Evolutionary conservation across 345 rosid genomes (phyloP), one percentile per base, ranked within the genome.

Genomic region (Dipteronia sinensis): DNA sequence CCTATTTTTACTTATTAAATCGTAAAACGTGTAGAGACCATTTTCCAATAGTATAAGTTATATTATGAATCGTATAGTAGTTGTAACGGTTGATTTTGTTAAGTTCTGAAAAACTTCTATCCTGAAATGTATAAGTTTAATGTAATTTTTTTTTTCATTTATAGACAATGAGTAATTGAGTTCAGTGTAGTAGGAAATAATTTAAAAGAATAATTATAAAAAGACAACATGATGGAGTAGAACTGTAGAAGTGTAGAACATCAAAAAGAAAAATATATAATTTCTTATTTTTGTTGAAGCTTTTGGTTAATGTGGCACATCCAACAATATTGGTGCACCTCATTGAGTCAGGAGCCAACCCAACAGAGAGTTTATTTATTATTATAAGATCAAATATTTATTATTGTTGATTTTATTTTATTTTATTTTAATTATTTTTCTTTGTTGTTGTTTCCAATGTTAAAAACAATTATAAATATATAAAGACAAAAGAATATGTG

Each of bases 251-350:
- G 38, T 31, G 38, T 34, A 34, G 38, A 34, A 34, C 6, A 34
- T 34, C 6, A 4, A 34, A 4, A 34, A 4, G 6, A 34, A 34
- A 34, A 34, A 34, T 4, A 17, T 1, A 3, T 13, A n/a, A 19
- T 56, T 56, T 56, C 25, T 29, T 49, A 46, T 34, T 62, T 69
- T 70, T 16, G 31, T 11, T 34, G 64, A 8, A n/a, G 20, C 44
- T 67, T 59, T 67, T 44, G 27, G 62, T 59, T 73, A 53, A 47
- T 25, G 42, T 5, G 74, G 47, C 75, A 47, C 63, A 17, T 72
- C 67, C 59, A 44, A 74, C 10, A 61, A 58, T 40, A 42, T 16
- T 69, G 73, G 73, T 69, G 9, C 58, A 47, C 7, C 20, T 47
- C 25, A 69, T 69, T 69, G 20, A 23, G 40, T 27, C 20, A 17